Conservation (phyloP, 495 filamentous ascomycete species). For the Neurospora sp. region DNA sequence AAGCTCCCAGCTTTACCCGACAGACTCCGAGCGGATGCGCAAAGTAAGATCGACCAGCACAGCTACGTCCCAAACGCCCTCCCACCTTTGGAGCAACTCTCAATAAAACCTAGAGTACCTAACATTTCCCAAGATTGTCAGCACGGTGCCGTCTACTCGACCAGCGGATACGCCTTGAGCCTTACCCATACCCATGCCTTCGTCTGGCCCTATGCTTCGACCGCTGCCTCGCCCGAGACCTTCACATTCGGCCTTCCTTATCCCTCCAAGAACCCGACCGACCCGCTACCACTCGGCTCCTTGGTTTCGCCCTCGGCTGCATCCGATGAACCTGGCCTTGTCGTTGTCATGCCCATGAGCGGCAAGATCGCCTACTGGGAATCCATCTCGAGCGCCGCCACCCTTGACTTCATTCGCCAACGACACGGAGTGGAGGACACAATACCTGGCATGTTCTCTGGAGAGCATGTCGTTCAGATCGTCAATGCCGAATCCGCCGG, state of each 20-base stretch:
- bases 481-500: slow-evolving; percentile 74
- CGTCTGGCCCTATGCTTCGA: slow-evolving; percentile 76
- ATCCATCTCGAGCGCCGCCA: slow-evolving; percentile 72
- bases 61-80: not conserved
- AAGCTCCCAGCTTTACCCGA: slow-evolving; percentile 75
- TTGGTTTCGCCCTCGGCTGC: slow-evolving; percentile 65
- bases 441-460: slow-evolving; percentile 61
- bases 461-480: slow-evolving; percentile 67
- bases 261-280: slow-evolving; percentile 49
- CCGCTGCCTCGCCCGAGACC: slow-evolving; percentile 53
- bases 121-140: slow-evolving; percentile 33
- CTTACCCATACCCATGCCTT: slow-evolving; percentile 71
- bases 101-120: slow-evolving; percentile 6
- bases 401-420: slow-evolving; percentile 63
- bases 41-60: slow-evolving; percentile 37
- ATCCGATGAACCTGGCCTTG: slow-evolving; percentile 66
- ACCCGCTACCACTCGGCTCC: slow-evolving; percentile 66
- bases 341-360: slow-evolving; percentile 70
- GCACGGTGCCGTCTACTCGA: slow-evolving; percentile 54
- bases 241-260: slow-evolving; percentile 69
- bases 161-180: slow-evolving; percentile 64
- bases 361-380: slow-evolving; percentile 94
- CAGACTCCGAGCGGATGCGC: slow-evolving; percentile 49
- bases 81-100: not conserved
- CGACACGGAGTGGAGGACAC: slow-evolving; percentile 64